Conservation (phyloP, 2,329 filamentous ascomycete species). For the Penicillium sp. region DNA sequence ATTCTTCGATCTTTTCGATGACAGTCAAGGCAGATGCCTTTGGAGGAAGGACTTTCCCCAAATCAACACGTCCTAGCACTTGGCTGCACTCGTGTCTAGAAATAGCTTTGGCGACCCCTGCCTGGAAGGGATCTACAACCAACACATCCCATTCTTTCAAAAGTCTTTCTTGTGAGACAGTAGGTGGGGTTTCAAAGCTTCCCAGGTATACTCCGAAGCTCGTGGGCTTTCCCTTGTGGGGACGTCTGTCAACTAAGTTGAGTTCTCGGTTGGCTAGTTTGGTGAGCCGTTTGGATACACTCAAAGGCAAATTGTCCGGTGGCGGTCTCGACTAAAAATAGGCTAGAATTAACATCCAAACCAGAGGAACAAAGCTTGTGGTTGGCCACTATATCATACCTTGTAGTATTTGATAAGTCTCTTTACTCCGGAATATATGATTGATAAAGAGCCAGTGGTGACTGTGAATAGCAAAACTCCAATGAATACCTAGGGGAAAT, state of each 20-base stretch:
- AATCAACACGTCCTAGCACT: conserved; percentile 37
- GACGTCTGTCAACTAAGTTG: conserved; percentile 17
- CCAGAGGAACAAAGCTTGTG: background rate
- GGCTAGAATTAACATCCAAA: background rate
- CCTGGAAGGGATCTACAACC: conserved; percentile 45
- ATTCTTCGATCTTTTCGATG: conserved; percentile 33
- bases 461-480: conserved; percentile 35
- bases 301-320: conserved; percentile 26
- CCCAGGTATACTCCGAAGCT: conserved; percentile 49
- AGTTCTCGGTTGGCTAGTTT: conserved; percentile 26
- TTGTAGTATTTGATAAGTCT: conserved; percentile 30
- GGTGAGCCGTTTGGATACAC: conserved; percentile 25
- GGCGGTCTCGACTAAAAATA: conserved; percentile 25
- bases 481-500: conserved; percentile 34
- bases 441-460: conserved; percentile 29
- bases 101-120: conserved; percentile 38
- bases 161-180: conserved; percentile 33
- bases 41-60: conserved; percentile 23
- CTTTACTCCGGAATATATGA: conserved; percentile 28
- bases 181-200: conserved; percentile 35
- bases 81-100: conserved; percentile 19
- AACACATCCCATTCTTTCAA: conserved; percentile 48
- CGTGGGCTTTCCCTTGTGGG: conserved; percentile 27
- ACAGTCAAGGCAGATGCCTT: conserved; percentile 26
- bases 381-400: conserved; percentile 19